These are phyloP conservation scores for Lactarius pseudohatsudake DNA, from an alignment of 768 basidiomycete genomes.

Conservation along the genomic window DNA sequence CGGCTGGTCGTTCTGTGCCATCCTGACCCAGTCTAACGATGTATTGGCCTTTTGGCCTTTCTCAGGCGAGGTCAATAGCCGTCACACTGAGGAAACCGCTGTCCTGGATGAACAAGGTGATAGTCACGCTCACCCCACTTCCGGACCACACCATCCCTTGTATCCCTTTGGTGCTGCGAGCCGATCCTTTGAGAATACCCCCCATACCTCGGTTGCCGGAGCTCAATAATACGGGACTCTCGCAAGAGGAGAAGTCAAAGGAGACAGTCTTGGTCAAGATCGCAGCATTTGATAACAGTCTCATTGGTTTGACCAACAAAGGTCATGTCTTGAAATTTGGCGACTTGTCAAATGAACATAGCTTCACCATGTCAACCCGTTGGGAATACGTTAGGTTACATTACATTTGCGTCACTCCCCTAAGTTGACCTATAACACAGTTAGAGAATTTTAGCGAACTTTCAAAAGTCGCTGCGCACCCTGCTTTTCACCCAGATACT, in stretches of 20 bases:
- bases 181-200: slow-evolving; percentile 59
- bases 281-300: slow-evolving; percentile 68
- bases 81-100: slow-evolving; percentile 41
- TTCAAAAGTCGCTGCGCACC: slow-evolving; percentile 46
- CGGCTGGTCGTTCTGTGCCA: slow-evolving; percentile 78
- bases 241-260: slow-evolving; percentile 31
- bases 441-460: slow-evolving; percentile 73
- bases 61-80: slow-evolving; percentile 42
- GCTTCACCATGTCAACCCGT: slow-evolving; percentile 37
- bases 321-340: slow-evolving; percentile 74
- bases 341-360: slow-evolving; percentile 44
- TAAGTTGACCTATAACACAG: slow-evolving; percentile 39
- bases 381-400: slow-evolving; percentile 72
- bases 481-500: slow-evolving; percentile 41
- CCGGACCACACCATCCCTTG: slow-evolving; percentile 55
- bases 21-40: slow-evolving; percentile 69
- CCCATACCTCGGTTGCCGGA: slow-evolving; percentile 60
- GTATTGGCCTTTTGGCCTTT: slow-evolving; percentile 78
- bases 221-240: slow-evolving; percentile 37
- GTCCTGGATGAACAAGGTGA: slow-evolving; percentile 47
- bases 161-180: slow-evolving; percentile 53
- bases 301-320: slow-evolving; percentile 78
- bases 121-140: slow-evolving; percentile 37
- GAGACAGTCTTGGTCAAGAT: slow-evolving; percentile 67
- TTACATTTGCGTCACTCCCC: neutral